These are phyloP conservation scores for Zalaria sp. DNA, from an alignment of 2,329 filamentous ascomycete species.

Conservation along the genomic window DNA sequence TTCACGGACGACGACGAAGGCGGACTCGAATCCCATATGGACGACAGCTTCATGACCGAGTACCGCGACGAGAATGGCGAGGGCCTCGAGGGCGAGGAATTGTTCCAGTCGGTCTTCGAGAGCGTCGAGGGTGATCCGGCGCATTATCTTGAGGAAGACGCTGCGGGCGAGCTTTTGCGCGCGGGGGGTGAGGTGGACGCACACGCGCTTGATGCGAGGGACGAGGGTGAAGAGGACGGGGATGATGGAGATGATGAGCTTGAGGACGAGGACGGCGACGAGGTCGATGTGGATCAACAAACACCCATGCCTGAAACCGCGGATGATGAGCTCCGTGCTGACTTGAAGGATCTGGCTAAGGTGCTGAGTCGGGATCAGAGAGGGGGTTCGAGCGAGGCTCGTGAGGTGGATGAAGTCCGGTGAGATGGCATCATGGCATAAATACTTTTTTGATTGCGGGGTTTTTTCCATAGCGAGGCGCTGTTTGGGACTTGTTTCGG, in stretches of 20 bases:
- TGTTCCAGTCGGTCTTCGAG: slow-evolving; percentile 36
- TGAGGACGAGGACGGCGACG: slow-evolving; percentile 2
- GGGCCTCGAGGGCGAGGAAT: slow-evolving; percentile 24
- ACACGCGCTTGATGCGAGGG: slow-evolving; percentile 10
- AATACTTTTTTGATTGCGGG: no score
- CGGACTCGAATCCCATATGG: slow-evolving; percentile 1
- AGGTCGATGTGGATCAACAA: slow-evolving; percentile 4
- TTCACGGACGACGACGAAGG: slow-evolving; percentile 7
- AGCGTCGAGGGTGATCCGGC: slow-evolving; percentile 30
- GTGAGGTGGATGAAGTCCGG: no score
- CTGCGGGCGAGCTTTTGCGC: slow-evolving; percentile 2
- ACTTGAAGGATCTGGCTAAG: slow-evolving; percentile 3
- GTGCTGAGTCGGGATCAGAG: neutral
- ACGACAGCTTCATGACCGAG: slow-evolving; percentile 12
- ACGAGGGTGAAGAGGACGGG: slow-evolving; percentile 8
- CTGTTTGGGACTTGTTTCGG: no score
- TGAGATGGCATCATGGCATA: no score
- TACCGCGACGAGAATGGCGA: slow-evolving; percentile 24
- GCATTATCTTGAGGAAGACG: slow-evolving; percentile 12
- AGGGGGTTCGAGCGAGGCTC: no score
- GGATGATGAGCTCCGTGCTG: neutral
- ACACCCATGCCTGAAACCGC: slow-evolving; percentile 1
- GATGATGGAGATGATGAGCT: slow-evolving; percentile 10
- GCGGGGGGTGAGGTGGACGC: slow-evolving; percentile 9
- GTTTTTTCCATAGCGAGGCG: no score